Base-by-base conservation (phyloP, 345 rosid genomes). In the Bruguiera gymnorhiza region DNA sequence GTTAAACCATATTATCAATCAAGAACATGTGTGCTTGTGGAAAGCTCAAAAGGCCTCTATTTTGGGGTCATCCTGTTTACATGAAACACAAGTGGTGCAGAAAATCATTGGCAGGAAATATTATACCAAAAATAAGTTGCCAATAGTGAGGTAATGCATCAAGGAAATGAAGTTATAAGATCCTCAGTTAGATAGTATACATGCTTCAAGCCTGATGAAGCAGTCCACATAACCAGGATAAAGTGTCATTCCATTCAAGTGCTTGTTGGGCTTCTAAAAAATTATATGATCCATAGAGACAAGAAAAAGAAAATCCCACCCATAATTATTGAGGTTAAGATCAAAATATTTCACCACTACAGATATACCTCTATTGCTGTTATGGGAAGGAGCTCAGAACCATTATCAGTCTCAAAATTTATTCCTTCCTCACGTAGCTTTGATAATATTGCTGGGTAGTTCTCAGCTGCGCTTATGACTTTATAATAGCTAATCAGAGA, bases 371-470 rank as follows among this genome's bases (percentile, higher is more conserved):
- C 98, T 62, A 94, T 72, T 31, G 91, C 71, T 29, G 83, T 67
- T 59, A 88, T 67, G 8, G 97, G 97, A 71, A 94, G 83, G 36
- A 94, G 81, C 82, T 94, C 97, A 20, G 97, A 94, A 78, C 97
- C 98, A 72, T 86, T 91, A 76, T 91, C 98, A 59, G 92, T 86
- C 84, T 91, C 95, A 53, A 88, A 91, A 65, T 72, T 75, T 70
- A 94, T 83, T 82, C 93, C 93, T 81, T 82, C 95, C 63, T 89
- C 90, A 3, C 81, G 83, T 69, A 91, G 84, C 81, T 86, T 91
- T 72, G 93, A 79, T 37, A 87, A 68, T 70, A 89, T 77, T 23
- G 81, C 68, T 4, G 85, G 46, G 82, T 94, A 94, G 82, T 86
- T 84, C 75, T 94, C 97, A 2, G 84, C 59, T 31, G 94, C 76